Base-by-base conservation (phyloP, 129 eudicot genomes). In the Lonicera japonica region DNA sequence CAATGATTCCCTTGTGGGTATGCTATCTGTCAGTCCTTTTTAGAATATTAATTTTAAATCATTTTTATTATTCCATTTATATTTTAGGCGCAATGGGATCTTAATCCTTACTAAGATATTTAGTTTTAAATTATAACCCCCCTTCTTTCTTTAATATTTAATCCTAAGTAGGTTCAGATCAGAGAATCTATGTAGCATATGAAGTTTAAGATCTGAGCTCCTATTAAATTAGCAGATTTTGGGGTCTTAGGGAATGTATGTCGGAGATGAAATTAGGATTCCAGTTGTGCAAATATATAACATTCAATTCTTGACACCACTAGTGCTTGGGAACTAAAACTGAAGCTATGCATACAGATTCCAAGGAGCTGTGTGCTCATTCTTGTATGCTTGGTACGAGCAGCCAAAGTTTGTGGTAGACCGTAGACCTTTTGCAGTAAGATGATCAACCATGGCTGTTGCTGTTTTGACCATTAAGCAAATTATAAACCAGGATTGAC, bases 1-100 rank as follows among this genome's bases (percentile, higher is more conserved):
- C 99, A 41, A 94, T 94, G 99, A 85, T 94, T 80, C 99, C 99
- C 19, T 75, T 94, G 61, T 88, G 99, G 99, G 99, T 94, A 80
- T 67, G 82, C 39, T 58, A 29, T 6, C 36, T 78, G 34, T 73
- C 39, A 24, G 41, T 63, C 11, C 57, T 62, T 57, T n/a, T 65
- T 56, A 43, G 16, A 8, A 43, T 43, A 38, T 43, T 43, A 43
- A 2, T 23, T 53, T 43, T 41, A 24, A 57, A 38, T 47, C 11
- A 4, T 41, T n/a, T 17, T 20, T 11, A 8, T 18, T 25, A 9
- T 70, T 20, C 36, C 18, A 65, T 21, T 34, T 41, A 1, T 13
- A 53, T 68, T 1, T 61, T 20, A 25, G 25, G 54, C 50, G 16
- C 6, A 43, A 3, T 43, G 50, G 36, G 36, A 1, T 29, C 36